These are phyloP conservation scores for Malassezia globosa DNA, from an alignment of 1,284 basidiomycete genomes.

Conservation along the genomic window DNA sequence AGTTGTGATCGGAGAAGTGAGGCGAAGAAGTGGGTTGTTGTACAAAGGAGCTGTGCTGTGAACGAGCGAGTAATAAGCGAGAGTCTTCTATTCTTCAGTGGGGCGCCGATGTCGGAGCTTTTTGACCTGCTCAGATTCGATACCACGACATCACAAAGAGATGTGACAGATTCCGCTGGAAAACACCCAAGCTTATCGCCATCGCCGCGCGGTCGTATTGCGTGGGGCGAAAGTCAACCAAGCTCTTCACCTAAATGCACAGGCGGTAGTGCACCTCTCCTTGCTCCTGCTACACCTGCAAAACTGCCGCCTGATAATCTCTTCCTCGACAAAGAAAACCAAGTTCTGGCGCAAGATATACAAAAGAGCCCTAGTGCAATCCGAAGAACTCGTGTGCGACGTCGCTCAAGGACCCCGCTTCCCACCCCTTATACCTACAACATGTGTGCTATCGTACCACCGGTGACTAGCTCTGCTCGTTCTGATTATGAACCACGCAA, in stretches of 20 bases:
- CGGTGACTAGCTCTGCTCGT: not conserved
- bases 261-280: not conserved
- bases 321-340: not conserved
- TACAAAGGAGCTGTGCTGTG: too few relatives aligned
- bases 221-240: constrained; percentile 14
- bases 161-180: not conserved
- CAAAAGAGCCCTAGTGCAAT: constrained; percentile 1
- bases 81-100: too few relatives aligned
- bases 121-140: constrained; percentile 15
- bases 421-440: constrained; percentile 9
- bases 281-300: too few relatives aligned
- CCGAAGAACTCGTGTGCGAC: constrained; percentile 6
- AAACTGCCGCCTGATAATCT: too few relatives aligned
- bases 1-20: too few relatives aligned
- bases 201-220: constrained; percentile 7
- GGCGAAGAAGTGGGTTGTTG: too few relatives aligned
- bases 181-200: constrained; percentile 13
- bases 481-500: not conserved
- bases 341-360: not conserved
- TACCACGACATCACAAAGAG: not conserved
- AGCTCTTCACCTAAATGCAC: constrained; percentile 15
- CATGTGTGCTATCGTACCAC: not conserved
- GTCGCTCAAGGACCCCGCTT: not conserved
- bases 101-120: constrained; percentile 18
- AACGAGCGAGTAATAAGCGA: too few relatives aligned